Conservation (phyloP, 768 basidiomycete genomes). For the Amanita phalloides region DNA sequence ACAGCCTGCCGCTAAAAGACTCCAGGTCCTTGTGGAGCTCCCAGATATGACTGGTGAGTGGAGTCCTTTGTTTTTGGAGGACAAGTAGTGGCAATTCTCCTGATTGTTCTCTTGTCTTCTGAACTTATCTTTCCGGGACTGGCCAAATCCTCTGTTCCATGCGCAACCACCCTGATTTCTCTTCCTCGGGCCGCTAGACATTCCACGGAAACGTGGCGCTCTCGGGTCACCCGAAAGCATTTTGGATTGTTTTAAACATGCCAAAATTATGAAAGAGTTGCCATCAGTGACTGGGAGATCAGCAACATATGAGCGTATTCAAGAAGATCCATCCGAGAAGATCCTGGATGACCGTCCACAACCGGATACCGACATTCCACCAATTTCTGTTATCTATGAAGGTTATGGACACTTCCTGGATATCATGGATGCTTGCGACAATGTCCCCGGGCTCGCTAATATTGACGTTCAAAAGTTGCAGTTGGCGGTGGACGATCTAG, state of each 20-base stretch:
- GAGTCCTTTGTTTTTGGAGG: no score
- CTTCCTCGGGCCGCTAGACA: neutral
- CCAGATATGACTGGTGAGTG: no score
- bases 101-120: no score
- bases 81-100: no score
- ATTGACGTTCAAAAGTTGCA: conserved; percentile 3
- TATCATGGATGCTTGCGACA: conserved; percentile 8
- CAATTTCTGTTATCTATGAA: conserved; percentile 12
- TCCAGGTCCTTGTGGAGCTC: no score
- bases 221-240: neutral
- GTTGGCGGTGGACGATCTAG: conserved; percentile 9
- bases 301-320: neutral
- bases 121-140: no score
- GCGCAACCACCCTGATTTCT: no score
- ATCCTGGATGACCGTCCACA: neutral
- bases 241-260: neutral
- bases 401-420: conserved; percentile 16
- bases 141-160: no score
- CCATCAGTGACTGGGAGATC: neutral
- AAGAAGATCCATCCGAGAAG: neutral
- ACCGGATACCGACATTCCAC: conserved; percentile 4
- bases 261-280: neutral
- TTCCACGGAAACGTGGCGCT: neutral
- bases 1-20: no score
- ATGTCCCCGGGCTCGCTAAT: conserved; percentile 5